Conservation (phyloP, 1,284 basidiomycete species). For the Quambalaria eucalypti region DNA sequence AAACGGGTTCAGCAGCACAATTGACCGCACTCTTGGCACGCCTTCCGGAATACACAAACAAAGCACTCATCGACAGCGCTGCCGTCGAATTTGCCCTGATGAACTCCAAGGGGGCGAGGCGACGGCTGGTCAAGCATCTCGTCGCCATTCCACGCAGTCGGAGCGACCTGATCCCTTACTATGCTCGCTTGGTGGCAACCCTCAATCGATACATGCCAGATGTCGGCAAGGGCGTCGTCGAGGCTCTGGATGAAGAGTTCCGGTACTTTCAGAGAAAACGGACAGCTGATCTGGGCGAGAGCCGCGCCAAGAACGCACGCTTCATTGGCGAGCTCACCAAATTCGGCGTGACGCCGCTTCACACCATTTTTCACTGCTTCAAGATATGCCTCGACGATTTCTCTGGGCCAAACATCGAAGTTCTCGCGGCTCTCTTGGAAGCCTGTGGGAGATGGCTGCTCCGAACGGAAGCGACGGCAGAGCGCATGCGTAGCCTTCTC, state of each 20-base stretch:
- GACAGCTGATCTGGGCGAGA: conserved; percentile 76
- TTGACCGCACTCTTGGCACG: conserved; percentile 84
- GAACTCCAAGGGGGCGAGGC: conserved; percentile 88
- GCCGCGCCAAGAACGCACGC: conserved; percentile 77
- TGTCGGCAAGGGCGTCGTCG: conserved; percentile 70
- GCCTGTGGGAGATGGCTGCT: conserved; percentile 88
- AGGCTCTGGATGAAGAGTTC: conserved; percentile 84
- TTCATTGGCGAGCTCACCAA: conserved; percentile 90
- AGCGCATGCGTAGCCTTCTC: conserved; percentile 62
- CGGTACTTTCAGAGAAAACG: conserved; percentile 90
- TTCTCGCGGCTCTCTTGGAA: conserved; percentile 80
- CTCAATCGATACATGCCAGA: conserved; percentile 89
- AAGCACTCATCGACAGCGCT: conserved; percentile 82
- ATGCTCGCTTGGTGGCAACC: conserved; percentile 78
- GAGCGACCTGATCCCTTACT: conserved; percentile 84
- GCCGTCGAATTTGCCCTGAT: conserved; percentile 92
- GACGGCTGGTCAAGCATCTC: conserved; percentile 66
- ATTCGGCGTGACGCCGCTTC: conserved; percentile 82
- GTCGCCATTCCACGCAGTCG: conserved; percentile 76
- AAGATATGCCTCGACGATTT: conserved; percentile 97
- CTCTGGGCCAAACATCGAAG: conserved; percentile 82
- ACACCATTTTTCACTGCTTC: conserved; percentile 86
- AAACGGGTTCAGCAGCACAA: conserved; percentile 77
- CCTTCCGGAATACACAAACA: conserved; percentile 83
- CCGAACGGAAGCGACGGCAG: conserved; percentile 74